Evolutionary conservation across 2,329 filamentous ascomycete species (phyloP).

Genomic region (Orbilia javanica): DNA sequence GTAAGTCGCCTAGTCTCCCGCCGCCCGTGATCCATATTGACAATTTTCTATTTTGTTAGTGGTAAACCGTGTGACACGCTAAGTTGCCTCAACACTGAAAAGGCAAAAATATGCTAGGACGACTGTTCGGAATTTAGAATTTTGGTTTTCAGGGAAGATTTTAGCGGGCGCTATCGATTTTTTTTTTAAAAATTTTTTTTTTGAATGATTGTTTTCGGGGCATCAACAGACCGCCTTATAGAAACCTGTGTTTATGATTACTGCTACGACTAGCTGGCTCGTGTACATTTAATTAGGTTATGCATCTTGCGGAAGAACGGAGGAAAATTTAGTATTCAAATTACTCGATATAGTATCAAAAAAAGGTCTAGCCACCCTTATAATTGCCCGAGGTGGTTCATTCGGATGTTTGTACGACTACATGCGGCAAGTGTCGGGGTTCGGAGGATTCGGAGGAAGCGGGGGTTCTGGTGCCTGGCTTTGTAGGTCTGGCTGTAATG

Average conservation of each 20-base stretch:
- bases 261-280: background rate
- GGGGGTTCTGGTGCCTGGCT: background rate
- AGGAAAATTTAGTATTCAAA: too few relatives aligned
- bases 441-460: constrained; percentile 1
- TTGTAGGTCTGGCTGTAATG: background rate
- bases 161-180: background rate
- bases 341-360: too few relatives aligned
- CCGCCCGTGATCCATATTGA: background rate
- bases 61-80: constrained; percentile 9
- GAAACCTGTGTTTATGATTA: too few relatives aligned
- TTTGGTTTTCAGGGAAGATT: background rate
- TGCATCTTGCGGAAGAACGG: background rate
- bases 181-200: too few relatives aligned
- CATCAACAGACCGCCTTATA: too few relatives aligned
- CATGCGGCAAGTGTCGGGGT: background rate
- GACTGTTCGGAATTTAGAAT: too few relatives aligned
- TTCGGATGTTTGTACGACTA: background rate
- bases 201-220: background rate
- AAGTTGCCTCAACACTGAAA: too few relatives aligned
- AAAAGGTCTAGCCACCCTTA: too few relatives aligned
- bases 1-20: constrained; percentile 26
- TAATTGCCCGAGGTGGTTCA: too few relatives aligned
- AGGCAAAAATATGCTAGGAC: too few relatives aligned
- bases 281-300: background rate
- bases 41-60: background rate